Conservation (phyloP, 208 protist genomes). For the Acanthamoeba culbertsoni region DNA sequence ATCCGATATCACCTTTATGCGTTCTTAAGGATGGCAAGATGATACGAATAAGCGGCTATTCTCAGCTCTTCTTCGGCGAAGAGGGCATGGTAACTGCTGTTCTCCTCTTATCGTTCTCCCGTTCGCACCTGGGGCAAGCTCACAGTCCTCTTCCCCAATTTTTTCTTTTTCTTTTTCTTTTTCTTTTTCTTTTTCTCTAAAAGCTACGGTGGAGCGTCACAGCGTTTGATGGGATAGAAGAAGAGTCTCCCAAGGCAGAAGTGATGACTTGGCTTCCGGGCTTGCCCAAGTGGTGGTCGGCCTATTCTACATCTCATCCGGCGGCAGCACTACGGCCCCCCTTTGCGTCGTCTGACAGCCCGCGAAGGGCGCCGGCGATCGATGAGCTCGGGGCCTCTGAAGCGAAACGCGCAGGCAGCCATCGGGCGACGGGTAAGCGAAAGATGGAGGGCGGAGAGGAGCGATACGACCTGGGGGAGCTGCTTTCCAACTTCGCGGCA, state of each 20-base stretch:
- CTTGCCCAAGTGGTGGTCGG: constrained; percentile 33
- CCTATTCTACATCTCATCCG: neutral
- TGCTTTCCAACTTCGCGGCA: constrained; percentile 40
- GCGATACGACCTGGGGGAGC: neutral
- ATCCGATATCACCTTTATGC: neutral
- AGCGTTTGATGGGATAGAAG: neutral
- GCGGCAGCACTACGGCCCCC: neutral
- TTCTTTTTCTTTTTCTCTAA: no score
- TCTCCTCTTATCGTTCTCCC: no score
- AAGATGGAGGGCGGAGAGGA: neutral
- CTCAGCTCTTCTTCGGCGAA: neutral
- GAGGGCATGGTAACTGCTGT: neutral
- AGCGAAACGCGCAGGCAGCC: neutral
- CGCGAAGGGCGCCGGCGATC: neutral
- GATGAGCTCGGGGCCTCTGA: neutral
- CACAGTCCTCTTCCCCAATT: no score
- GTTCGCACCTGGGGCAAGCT: neutral
- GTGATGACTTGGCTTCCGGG: neutral
- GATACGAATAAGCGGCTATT: neutral
- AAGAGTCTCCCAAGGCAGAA: neutral
- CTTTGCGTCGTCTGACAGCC: neutral
- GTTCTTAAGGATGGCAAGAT: neutral
- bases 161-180: no score
- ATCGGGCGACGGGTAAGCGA: neutral
- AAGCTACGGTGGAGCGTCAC: neutral